Evolutionary conservation across 2,329 filamentous ascomycete genomes (phyloP).

Genomic region (Elsinoe perseae): DNA sequence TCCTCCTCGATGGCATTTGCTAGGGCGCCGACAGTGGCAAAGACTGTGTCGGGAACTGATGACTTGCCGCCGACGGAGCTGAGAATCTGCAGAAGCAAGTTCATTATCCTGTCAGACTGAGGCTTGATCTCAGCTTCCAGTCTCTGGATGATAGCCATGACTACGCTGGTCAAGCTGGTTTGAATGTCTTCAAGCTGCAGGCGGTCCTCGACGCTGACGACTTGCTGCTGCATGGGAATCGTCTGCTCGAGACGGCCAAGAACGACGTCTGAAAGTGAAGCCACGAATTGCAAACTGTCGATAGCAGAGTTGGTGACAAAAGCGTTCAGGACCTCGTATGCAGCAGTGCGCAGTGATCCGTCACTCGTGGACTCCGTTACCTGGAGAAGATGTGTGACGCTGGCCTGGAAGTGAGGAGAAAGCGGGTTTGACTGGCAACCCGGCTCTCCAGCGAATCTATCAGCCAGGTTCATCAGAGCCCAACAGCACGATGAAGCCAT

Average conservation of each 20-base stretch:
- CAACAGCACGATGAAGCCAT: slow-evolving; percentile 98
- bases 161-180: slow-evolving; percentile 83
- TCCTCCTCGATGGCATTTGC: slow-evolving; percentile 86
- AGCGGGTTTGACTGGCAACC: slow-evolving; percentile 73
- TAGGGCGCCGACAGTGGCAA: slow-evolving; percentile 84
- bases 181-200: slow-evolving; percentile 97
- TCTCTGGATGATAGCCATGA: slow-evolving; percentile 84
- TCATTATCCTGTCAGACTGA: slow-evolving; percentile 90
- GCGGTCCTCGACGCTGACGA: slow-evolving; percentile 93
- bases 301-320: slow-evolving; percentile 87
- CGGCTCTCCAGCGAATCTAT: slow-evolving; percentile 83
- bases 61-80: slow-evolving; percentile 73
- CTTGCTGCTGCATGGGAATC: slow-evolving; percentile 78
- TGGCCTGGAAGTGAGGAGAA: slow-evolving; percentile 87
- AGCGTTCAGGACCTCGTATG: slow-evolving; percentile 92
- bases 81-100: slow-evolving; percentile 73
- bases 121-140: slow-evolving; percentile 86
- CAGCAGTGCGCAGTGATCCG: slow-evolving; percentile 83
- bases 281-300: slow-evolving; percentile 74
- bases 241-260: slow-evolving; percentile 88
- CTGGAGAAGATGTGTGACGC: slow-evolving; percentile 73
- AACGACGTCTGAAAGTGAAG: slow-evolving; percentile 75
- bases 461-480: slow-evolving; percentile 96
- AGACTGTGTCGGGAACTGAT: slow-evolving; percentile 87
- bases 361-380: slow-evolving; percentile 84